Evolutionary conservation across 2,329 filamentous ascomycete species (phyloP).

Genomic region (Microascus cirrosus): DNA sequence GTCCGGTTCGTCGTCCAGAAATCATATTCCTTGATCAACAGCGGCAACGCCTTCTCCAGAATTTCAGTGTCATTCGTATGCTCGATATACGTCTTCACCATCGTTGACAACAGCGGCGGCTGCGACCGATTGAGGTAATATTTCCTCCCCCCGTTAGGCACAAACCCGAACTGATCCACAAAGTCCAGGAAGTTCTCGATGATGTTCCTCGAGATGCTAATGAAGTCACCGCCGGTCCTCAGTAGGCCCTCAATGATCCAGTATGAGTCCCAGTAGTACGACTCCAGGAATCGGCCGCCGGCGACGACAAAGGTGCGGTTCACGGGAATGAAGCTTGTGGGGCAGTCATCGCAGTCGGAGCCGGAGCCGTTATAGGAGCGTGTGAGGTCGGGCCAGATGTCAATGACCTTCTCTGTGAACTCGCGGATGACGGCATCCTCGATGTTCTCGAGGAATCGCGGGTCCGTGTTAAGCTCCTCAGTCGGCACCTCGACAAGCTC

Average conservation of each 20-base stretch:
- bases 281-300: conserved; percentile 59
- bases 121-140: conserved; percentile 62
- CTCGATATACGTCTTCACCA: conserved; percentile 54
- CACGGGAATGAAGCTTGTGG: conserved; percentile 53
- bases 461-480: conserved; percentile 40
- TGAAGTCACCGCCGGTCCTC: conserved; percentile 52
- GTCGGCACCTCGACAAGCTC: conserved; percentile 45
- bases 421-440: conserved; percentile 46
- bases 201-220: conserved; percentile 51
- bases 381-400: conserved; percentile 59
- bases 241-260: conserved; percentile 58
- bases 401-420: conserved; percentile 53
- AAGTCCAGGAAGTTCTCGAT: conserved; percentile 62
- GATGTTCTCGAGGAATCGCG: conserved; percentile 45
- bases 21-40: conserved; percentile 51
- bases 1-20: conserved; percentile 54
- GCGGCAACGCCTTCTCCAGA: conserved; percentile 46
- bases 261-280: conserved; percentile 63
- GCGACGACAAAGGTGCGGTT: conserved; percentile 61
- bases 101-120: conserved; percentile 53
- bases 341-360: conserved; percentile 41
- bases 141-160: conserved; percentile 55
- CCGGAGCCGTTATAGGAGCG: conserved; percentile 40
- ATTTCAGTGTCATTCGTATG: conserved; percentile 51
- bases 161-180: conserved; percentile 52